Evolutionary conservation across 306 rosid species (phyloP), one percentile per base, ranked within the genome.

Genomic region (Quercus engelmannii): DNA sequence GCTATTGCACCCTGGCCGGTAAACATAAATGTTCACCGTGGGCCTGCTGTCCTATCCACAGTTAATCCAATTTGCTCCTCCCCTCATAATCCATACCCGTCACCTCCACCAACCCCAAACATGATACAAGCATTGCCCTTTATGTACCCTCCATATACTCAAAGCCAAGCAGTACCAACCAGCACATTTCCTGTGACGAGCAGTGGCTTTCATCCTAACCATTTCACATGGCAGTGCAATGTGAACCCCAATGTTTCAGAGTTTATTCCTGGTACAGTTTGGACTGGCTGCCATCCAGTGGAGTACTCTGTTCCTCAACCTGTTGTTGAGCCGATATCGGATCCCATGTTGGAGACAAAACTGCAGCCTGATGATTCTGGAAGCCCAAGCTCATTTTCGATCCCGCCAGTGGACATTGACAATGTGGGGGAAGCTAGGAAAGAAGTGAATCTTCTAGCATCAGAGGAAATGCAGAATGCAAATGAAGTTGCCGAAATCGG

Each of bases 51-150:
- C 72, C 69, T 93, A 74, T 82, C 91, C 12, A 23, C 92, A 23
- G 91, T 85, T 76, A 83, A 64, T 83, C 93, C 94, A 69, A 82
- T 92, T 87, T 88, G 94, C 88, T 89, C 98, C 58, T 90, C 99
- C 78, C 94, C 98, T 64, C 99, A 93, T 82, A 98, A 91, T 68
- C 88, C 85, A 33, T 96, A 86, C 83, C 97, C 93, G 56, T 93
- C 99, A 59, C 98, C 98, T 76, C 98, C 98, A 69, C 79, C 92
- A 26, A 93, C 98, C 20, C 99, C 99, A 26, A 93, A 88, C 86
- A 89, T 96, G 94, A 89, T 96, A 26, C 99, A 93, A 41, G 91
- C 98, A 61, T 69, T 96, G 87, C 93, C 98, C 65, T 96, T 89
- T 73, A 81, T 96, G 73, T 96, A 83, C 80, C 92, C 99, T 82